Conservation (phyloP, 2,329 filamentous ascomycete genomes). For the Calonectria pauciramosa region DNA sequence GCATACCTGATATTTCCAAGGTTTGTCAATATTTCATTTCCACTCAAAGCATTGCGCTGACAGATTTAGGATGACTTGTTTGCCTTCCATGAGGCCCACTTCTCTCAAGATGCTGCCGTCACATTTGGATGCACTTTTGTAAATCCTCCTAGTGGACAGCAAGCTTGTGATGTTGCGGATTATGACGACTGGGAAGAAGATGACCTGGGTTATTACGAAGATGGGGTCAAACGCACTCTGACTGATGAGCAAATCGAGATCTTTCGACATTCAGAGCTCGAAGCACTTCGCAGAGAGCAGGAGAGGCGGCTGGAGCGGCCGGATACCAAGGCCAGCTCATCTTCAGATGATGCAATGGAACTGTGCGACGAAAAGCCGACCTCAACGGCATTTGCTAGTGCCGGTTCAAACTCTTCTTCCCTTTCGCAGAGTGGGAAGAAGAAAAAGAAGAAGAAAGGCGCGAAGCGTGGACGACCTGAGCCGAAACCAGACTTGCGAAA, state of each 20-base stretch:
- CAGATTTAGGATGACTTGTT: constrained; percentile 69
- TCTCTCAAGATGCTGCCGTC: constrained; percentile 61
- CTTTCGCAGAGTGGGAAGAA: constrained; percentile 43
- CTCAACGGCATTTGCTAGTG: constrained; percentile 23
- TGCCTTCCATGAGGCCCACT: constrained; percentile 72
- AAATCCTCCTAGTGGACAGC: constrained; percentile 45
- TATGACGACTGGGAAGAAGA: constrained; percentile 65
- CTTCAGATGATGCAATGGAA: constrained; percentile 35
- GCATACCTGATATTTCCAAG: constrained; percentile 43
- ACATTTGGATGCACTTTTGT: constrained; percentile 63
- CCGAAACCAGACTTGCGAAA: constrained; percentile 74
- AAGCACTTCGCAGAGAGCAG: constrained; percentile 73
- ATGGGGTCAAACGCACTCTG: constrained; percentile 89
- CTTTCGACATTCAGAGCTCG: constrained; percentile 90
- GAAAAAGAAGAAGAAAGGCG: constrained; percentile 53
- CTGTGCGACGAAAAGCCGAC: constrained; percentile 22
- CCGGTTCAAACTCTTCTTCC: constrained; percentile 23
- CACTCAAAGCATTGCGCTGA: constrained; percentile 34
- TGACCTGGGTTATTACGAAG: constrained; percentile 84
- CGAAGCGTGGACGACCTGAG: constrained; percentile 56
- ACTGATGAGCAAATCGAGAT: constrained; percentile 93
- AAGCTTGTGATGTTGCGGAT: constrained; percentile 47
- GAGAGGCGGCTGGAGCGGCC: constrained; percentile 49
- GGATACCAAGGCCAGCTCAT: constrained; percentile 4
- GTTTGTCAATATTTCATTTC: constrained; percentile 32